phyloP scores from a whole-genome alignment of 2,329 filamentous ascomycete genomes.

The Botrytis squamosa region DNA sequence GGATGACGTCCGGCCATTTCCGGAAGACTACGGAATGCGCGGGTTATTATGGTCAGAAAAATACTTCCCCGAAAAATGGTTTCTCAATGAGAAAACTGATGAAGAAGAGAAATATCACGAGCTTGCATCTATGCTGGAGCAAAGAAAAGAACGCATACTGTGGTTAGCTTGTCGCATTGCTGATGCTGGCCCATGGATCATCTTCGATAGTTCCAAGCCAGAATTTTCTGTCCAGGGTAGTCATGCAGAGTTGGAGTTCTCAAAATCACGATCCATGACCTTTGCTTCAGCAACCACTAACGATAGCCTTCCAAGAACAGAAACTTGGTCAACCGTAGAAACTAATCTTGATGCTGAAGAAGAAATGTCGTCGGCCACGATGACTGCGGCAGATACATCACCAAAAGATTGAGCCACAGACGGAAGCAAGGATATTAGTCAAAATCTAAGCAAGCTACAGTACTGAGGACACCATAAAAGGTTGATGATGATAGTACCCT shows the following conservation, averaged over 20 bases:
- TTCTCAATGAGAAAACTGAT: slow-evolving; percentile 31
- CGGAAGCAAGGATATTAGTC: background rate
- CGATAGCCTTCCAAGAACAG: background rate
- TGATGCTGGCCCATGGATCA: slow-evolving; percentile 18
- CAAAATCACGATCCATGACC: slow-evolving; percentile 10
- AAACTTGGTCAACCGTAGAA: slow-evolving; percentile 17
- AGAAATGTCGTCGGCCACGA: slow-evolving; percentile 15
- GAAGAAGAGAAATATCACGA: slow-evolving; percentile 36
- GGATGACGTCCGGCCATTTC: slow-evolving; percentile 29
- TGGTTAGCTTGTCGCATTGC: slow-evolving; percentile 29
- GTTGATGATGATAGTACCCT: background rate
- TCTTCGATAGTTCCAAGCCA: slow-evolving; percentile 16
- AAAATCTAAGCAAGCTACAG: background rate
- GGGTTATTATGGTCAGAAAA: slow-evolving; percentile 29
- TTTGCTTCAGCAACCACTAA: slow-evolving; percentile 17
- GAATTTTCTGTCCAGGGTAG: slow-evolving; percentile 16
- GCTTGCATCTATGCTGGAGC: slow-evolving; percentile 32
- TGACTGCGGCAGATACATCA: slow-evolving; percentile 11
- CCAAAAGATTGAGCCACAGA: background rate
- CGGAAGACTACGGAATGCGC: slow-evolving; percentile 31
- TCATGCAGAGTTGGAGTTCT: background rate
- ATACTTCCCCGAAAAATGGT: slow-evolving; percentile 32
- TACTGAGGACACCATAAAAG: background rate
- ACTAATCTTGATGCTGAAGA: slow-evolving; percentile 14
- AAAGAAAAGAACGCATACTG: slow-evolving; percentile 33